phyloP scores from a whole-genome alignment of 1,284 basidiomycete genomes.

The Paramarasmius palmivorus region DNA sequence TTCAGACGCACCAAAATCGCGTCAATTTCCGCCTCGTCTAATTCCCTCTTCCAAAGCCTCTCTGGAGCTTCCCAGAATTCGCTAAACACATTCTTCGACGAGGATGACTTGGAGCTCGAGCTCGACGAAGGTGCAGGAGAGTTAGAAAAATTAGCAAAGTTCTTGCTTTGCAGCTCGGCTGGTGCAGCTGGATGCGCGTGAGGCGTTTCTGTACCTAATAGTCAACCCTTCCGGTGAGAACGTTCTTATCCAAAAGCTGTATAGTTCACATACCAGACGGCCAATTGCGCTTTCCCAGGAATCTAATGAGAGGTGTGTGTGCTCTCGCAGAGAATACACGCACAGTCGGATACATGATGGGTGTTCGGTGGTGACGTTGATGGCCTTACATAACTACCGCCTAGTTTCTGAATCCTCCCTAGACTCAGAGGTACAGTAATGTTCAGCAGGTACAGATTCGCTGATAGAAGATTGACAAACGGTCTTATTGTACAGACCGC shows the following conservation, averaged over 20 bases:
- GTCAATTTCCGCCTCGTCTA: constrained; percentile 76
- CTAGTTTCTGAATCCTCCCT: too few relatives aligned
- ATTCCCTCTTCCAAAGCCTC: constrained; percentile 60
- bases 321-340: constrained; percentile 39
- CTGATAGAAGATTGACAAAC: too few relatives aligned
- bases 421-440: too few relatives aligned
- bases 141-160: constrained; percentile 60
- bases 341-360: constrained; percentile 48
- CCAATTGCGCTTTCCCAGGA: constrained; percentile 72
- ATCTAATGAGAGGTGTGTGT: constrained; percentile 75
- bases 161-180: constrained; percentile 56
- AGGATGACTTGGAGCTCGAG: constrained; percentile 10
- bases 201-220: constrained; percentile 56
- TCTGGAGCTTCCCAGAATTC: constrained; percentile 83
- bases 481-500: too few relatives aligned
- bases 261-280: constrained; percentile 43
- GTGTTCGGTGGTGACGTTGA: not conserved
- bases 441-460: too few relatives aligned
- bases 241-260: constrained; percentile 8
- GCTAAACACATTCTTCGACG: constrained; percentile 40
- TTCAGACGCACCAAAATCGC: constrained; percentile 69
- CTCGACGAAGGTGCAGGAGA: constrained; percentile 29
- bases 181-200: constrained; percentile 80
- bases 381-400: not conserved
- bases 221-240: constrained; percentile 6